Conservation (phyloP, 805 yeast species). For the Wickerhamomyces mucosus region DNA sequence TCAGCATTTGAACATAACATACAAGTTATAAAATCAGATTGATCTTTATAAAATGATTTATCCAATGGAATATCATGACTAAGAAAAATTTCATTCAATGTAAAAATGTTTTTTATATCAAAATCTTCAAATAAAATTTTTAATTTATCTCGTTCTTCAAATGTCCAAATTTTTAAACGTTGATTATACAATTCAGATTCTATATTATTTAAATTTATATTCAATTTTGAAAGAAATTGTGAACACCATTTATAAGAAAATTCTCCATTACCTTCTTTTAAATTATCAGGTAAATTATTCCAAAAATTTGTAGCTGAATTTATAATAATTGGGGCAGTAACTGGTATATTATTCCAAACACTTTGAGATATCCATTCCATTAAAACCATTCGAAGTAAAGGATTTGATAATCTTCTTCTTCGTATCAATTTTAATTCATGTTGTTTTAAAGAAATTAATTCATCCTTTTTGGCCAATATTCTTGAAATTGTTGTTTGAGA, state of each 20-base stretch:
- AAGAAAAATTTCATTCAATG: constrained; percentile 50
- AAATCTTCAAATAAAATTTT: constrained; percentile 36
- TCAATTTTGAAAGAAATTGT: constrained; percentile 33
- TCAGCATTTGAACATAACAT: constrained; percentile 56
- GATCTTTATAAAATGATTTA: constrained; percentile 37
- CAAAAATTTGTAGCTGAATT: constrained; percentile 56
- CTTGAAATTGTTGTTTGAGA: constrained; percentile 62
- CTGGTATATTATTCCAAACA: constrained; percentile 57
- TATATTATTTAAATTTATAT: constrained; percentile 39
- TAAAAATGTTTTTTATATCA: constrained; percentile 43
- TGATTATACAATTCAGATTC: constrained; percentile 31
- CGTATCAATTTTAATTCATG: constrained; percentile 42
- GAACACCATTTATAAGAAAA: constrained; percentile 56
- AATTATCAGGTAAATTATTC: constrained; percentile 44
- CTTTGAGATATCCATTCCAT: constrained; percentile 66
- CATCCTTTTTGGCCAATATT: constrained; percentile 46
- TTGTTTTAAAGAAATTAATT: constrained; percentile 38
- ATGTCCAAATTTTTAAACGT: constrained; percentile 48
- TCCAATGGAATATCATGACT: constrained; percentile 54
- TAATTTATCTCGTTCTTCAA: constrained; percentile 44
- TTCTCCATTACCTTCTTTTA: constrained; percentile 56
- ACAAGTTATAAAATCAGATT: constrained; percentile 37
- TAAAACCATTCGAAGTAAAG: constrained; percentile 46
- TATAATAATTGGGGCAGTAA: constrained; percentile 53
- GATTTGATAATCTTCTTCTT: constrained; percentile 38